Conservation (phyloP, 2,329 filamentous ascomycete genomes). For the Orbilia ellipsospora region DNA sequence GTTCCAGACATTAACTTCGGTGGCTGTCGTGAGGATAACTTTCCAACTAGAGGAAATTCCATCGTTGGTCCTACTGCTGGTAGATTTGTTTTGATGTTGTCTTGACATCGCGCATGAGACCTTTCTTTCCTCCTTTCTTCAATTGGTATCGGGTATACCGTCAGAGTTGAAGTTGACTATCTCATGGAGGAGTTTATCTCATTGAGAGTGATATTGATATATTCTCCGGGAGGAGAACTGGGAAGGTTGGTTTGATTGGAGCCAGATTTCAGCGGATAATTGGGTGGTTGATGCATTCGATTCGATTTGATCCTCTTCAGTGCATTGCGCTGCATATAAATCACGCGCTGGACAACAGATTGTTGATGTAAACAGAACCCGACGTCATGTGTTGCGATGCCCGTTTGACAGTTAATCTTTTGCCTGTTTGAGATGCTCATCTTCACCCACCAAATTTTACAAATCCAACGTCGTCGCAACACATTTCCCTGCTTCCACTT, state of each 20-base stretch:
- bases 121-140: background rate
- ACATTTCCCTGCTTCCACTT: conserved; percentile 13
- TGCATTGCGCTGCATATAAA: background rate
- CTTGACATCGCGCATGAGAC: conserved; percentile 37
- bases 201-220: conserved; percentile 12
- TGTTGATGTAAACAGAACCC: conserved; percentile 36
- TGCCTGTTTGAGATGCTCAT: conserved; percentile 16
- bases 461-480: conserved; percentile 45
- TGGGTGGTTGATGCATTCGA: too few species aligned
- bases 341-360: conserved; percentile 18
- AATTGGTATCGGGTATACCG: too few species aligned
- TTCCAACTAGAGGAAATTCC: conserved; percentile 56
- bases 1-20: conserved; percentile 58
- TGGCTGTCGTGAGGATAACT: conserved; percentile 58
- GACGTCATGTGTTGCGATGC: conserved; percentile 44
- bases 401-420: conserved; percentile 16
- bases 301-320: background rate
- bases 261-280: too few species aligned
- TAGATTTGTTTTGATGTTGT: conserved; percentile 28
- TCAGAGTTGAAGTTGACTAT: background rate
- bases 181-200: conserved; percentile 15
- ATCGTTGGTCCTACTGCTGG: conserved; percentile 27
- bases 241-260: background rate
- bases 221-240: background rate
- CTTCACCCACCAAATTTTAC: conserved; percentile 23